phyloP scores from a whole-genome alignment of 441 rosid genomes.

The Croton setiger region DNA sequence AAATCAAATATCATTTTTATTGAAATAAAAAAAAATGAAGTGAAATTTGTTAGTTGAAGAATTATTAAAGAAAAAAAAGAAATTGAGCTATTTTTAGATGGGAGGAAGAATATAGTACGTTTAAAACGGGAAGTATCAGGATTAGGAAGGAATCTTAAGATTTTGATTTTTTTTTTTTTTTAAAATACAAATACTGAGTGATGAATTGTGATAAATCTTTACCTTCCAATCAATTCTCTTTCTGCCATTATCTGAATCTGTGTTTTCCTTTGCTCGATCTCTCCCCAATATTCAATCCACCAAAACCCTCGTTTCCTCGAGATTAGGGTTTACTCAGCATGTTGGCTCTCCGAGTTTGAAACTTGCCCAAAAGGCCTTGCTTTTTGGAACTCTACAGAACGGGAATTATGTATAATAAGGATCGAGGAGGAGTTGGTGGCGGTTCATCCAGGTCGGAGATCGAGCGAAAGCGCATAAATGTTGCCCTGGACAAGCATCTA shows the following conservation, averaged over 20 bases:
- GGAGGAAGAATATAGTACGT: too few relatives aligned
- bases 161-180: too few relatives aligned
- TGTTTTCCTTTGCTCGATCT: neutral
- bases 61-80: too few relatives aligned
- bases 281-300: neutral
- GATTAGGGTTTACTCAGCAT: constrained; percentile 23
- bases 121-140: too few relatives aligned
- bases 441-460: constrained; percentile 49
- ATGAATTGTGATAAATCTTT: neutral
- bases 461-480: constrained; percentile 76
- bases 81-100: too few relatives aligned
- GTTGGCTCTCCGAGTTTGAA: constrained; percentile 20
- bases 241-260: neutral
- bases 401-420: constrained; percentile 46
- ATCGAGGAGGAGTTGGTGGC: constrained; percentile 31
- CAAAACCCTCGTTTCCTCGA: constrained; percentile 10
- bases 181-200: too few relatives aligned
- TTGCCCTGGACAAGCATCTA: constrained; percentile 75
- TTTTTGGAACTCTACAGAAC: neutral
- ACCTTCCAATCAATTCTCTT: neutral
- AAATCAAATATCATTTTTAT: too few relatives aligned
- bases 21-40: too few relatives aligned
- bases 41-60: too few relatives aligned
- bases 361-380: neutral
- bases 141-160: too few relatives aligned